Evolutionary conservation across 306 rosid species (phyloP).

Genomic region (Fagus sylvatica): DNA sequence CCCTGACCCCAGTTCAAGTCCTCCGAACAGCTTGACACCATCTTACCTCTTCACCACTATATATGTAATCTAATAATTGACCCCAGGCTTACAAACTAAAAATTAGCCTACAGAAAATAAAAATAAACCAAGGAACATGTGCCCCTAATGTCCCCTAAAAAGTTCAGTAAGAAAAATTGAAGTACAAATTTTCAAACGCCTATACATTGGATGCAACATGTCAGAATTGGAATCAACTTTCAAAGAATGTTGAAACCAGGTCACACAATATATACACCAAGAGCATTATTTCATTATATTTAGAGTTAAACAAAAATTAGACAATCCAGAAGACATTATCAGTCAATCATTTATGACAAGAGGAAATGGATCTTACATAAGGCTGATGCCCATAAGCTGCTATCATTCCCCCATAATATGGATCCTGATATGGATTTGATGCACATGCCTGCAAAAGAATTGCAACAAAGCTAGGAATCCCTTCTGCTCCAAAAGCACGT

Average conservation of each 20-base stretch:
- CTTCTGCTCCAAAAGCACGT: constrained; percentile 30
- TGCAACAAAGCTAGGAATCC: constrained; percentile 30
- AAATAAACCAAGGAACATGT: neutral
- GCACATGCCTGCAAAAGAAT: constrained; percentile 80
- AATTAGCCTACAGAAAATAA: neutral
- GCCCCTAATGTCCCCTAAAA: neutral
- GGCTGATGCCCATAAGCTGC: constrained; percentile 84
- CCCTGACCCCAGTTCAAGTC: neutral
- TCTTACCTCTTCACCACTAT: neutral
- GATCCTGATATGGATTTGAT: constrained; percentile 87
- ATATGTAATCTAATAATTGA: neutral
- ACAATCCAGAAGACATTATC: constrained; percentile 10
- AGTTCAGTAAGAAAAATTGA: neutral
- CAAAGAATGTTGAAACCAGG: neutral
- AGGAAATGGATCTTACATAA: constrained; percentile 47
- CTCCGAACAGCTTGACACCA: neutral
- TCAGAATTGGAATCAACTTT: neutral
- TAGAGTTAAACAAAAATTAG: neutral
- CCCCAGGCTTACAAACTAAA: neutral
- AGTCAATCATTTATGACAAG: neutral
- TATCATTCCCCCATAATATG: constrained; percentile 83
- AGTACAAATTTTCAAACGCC: neutral
- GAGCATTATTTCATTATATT: neutral
- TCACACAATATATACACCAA: neutral
- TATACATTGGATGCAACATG: neutral